phyloP scores from a whole-genome alignment of 805 yeast species.

The Kuraishia borneana region DNA sequence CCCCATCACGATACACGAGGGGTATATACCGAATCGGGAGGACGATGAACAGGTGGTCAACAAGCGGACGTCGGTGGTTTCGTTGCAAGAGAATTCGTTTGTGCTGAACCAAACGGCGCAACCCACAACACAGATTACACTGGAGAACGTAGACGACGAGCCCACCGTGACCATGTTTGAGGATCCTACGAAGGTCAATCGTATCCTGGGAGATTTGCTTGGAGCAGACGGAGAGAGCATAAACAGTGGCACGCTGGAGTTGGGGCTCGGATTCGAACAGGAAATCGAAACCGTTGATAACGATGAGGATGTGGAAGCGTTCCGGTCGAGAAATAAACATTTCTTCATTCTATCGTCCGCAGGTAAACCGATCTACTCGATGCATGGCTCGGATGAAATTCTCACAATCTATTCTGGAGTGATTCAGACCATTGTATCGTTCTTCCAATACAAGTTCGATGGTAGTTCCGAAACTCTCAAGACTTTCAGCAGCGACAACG shows the following conservation, averaged over 20 bases:
- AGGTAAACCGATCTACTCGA: constrained; percentile 79
- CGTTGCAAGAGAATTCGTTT: constrained; percentile 10
- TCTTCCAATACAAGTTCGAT: constrained; percentile 36
- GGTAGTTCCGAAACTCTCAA: constrained; percentile 25
- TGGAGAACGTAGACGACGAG: constrained; percentile 8
- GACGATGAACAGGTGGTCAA: background rate
- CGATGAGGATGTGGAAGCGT: constrained; percentile 8
- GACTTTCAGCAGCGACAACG: constrained; percentile 39
- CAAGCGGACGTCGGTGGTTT: constrained; percentile 10
- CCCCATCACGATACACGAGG: constrained; percentile 13
- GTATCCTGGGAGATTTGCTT: constrained; percentile 5
- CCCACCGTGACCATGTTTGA: background rate
- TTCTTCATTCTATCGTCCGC: constrained; percentile 73
- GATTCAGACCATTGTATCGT: constrained; percentile 67
- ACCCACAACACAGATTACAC: constrained; percentile 21
- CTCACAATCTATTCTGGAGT: constrained; percentile 68
- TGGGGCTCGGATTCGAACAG: background rate
- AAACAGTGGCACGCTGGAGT: background rate
- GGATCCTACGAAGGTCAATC: constrained; percentile 8
- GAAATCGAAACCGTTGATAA: constrained; percentile 4
- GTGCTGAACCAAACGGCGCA: constrained; percentile 11
- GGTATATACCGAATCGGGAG: constrained; percentile 10
- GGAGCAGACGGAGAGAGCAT: constrained; percentile 3
- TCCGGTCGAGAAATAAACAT: constrained; percentile 41
- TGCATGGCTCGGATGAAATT: constrained; percentile 60